Conservation (phyloP, 2,329 filamentous ascomycete species). For the Colletotrichum sidae region DNA sequence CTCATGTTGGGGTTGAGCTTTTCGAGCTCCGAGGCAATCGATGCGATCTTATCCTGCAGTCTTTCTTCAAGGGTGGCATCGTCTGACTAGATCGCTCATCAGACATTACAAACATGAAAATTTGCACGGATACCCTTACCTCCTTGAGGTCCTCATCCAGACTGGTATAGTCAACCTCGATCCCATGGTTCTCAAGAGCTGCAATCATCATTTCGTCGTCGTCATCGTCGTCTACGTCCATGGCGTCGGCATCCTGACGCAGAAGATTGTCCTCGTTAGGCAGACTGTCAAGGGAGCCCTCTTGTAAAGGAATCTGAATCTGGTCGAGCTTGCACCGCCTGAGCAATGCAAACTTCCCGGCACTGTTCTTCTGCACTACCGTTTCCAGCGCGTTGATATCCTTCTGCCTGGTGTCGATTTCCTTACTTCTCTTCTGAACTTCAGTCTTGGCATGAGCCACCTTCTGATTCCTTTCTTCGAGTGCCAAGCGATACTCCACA, state of each 20-base stretch:
- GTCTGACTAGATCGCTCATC: slow-evolving; percentile 64
- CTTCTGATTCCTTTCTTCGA: slow-evolving; percentile 77
- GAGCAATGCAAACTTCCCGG: slow-evolving; percentile 85
- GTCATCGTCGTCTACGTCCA: slow-evolving; percentile 86
- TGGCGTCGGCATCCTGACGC: slow-evolving; percentile 83
- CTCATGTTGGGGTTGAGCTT: slow-evolving; percentile 98
- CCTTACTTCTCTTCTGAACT: slow-evolving; percentile 84
- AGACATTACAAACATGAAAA: slow-evolving; percentile 38
- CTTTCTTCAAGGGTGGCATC: slow-evolving; percentile 79
- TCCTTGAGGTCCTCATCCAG: slow-evolving; percentile 86
- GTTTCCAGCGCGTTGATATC: slow-evolving; percentile 84
- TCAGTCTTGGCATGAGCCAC: slow-evolving; percentile 84
- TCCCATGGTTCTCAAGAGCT: slow-evolving; percentile 88
- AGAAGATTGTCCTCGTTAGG: slow-evolving; percentile 87
- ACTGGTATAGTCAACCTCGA: slow-evolving; percentile 85
- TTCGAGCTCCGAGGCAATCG: slow-evolving; percentile 82
- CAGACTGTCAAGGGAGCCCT: slow-evolving; percentile 84
- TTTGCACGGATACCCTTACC: slow-evolving; percentile 58
- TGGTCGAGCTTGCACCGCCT: slow-evolving; percentile 94
- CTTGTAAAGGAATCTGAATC: slow-evolving; percentile 82
- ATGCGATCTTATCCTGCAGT: slow-evolving; percentile 81
- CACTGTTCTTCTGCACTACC: slow-evolving; percentile 86
- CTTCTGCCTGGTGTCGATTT: slow-evolving; percentile 80
- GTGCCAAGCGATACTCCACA: slow-evolving; percentile 74
- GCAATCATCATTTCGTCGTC: slow-evolving; percentile 70